phyloP scores from a whole-genome alignment of 2,329 filamentous ascomycete genomes.

The Penicillium decumbens region DNA sequence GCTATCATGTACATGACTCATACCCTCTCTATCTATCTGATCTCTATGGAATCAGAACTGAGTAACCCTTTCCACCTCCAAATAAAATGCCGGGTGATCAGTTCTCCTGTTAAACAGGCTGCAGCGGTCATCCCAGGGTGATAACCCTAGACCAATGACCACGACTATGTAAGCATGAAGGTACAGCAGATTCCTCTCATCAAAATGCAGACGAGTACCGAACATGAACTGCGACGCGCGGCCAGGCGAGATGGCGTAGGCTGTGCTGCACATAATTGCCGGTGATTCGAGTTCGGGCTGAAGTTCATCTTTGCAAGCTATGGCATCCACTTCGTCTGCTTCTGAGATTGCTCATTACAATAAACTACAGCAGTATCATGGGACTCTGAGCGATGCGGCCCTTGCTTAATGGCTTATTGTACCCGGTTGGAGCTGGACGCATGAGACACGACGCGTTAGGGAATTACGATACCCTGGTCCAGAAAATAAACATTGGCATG shows the following conservation, averaged over 20 bases:
- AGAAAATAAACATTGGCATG: conserved; percentile 12
- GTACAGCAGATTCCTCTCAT: background rate
- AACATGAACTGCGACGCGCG: conserved; percentile 21
- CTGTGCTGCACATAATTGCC: conserved; percentile 13
- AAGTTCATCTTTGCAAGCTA: conserved; percentile 7
- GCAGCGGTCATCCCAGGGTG: conserved; percentile 12
- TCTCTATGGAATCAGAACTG: background rate
- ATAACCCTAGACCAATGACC: conserved; percentile 3
- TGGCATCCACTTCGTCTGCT: background rate
- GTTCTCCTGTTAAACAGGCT: conserved; percentile 6
- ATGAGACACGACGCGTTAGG: conserved; percentile 16
- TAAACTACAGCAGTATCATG: background rate
- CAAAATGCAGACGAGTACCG: conserved; percentile 18
- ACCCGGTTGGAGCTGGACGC: conserved; percentile 10
- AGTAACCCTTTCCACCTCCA: background rate
- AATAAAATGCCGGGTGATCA: background rate
- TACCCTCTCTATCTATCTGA: background rate
- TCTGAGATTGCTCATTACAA: background rate
- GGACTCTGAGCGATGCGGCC: conserved; percentile 1
- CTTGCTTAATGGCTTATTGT: conserved; percentile 9
- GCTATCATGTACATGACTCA: background rate
- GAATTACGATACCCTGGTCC: conserved; percentile 11
- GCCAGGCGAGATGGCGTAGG: conserved; percentile 10
- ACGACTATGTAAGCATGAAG: background rate
- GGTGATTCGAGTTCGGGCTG: conserved; percentile 10